A percentile compares a stretch with the other conserved stretches of the same genome.
Evolutionary conservation across 768 basidiomycete genomes (phyloP).

Genomic region (Melanogaster broomeanus): DNA sequence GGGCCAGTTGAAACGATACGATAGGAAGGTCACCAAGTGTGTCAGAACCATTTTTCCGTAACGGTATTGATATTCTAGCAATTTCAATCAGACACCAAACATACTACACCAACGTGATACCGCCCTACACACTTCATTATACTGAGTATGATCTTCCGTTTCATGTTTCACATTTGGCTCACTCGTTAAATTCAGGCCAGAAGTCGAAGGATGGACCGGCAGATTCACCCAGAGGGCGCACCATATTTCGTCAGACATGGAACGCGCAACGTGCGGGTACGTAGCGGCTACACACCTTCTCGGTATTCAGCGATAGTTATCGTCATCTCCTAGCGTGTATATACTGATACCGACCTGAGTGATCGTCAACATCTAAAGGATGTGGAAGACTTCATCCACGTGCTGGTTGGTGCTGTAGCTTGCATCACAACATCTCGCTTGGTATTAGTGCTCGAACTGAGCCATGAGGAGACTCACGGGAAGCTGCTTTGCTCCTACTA

Average conservation of each 20-base stretch:
- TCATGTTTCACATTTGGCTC: background rate
- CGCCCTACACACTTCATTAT: background rate
- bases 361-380: background rate
- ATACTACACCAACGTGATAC: background rate
- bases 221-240: constrained; percentile 55
- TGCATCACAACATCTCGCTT: too few species aligned
- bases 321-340: constrained; percentile 36
- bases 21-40: background rate
- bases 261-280: constrained; percentile 35
- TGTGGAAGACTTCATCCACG: background rate
- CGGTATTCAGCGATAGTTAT: background rate
- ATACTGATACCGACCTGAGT: constrained; percentile 30
- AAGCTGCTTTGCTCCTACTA: constrained; percentile 37
- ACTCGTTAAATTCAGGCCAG: background rate
- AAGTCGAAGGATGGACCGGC: constrained; percentile 41
- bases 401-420: background rate
- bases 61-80: background rate
- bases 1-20: background rate
- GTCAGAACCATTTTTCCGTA: background rate
- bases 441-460: background rate
- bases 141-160: background rate
- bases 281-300: background rate
- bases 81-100: background rate
- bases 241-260: constrained; percentile 47
- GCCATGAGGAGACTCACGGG: background rate